These are phyloP conservation scores for Globisporangium abappressorium DNA, from an alignment of 352 stramenopile species.

Conservation along the genomic window DNA sequence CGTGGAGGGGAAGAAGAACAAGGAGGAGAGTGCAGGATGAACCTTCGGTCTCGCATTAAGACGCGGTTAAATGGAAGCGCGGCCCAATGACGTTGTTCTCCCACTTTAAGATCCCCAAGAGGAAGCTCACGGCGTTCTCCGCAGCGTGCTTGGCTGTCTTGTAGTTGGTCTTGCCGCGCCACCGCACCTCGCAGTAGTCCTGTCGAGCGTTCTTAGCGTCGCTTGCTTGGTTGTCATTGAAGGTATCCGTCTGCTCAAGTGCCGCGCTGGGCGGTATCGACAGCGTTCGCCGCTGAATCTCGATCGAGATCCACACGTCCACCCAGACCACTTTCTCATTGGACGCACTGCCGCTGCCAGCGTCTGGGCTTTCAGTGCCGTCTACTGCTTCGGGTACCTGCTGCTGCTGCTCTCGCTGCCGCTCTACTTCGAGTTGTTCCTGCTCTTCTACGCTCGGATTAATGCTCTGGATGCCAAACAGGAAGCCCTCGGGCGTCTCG, in stretches of 20 bases:
- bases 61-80: conserved; percentile 19
- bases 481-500: conserved; percentile 18
- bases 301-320: conserved; percentile 28
- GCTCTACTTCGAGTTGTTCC: background rate
- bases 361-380: background rate
- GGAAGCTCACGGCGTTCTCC: conserved; percentile 20
- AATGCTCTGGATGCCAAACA: conserved; percentile 34
- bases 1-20: background rate
- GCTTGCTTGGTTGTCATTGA: background rate
- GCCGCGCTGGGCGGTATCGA: background rate
- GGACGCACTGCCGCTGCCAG: background rate
- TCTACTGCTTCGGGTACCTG: background rate
- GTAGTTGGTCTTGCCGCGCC: conserved; percentile 23
- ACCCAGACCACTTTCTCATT: conserved; percentile 32
- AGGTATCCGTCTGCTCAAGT: background rate
- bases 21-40: background rate
- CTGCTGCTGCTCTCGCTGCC: background rate
- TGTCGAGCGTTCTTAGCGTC: background rate
- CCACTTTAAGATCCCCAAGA: conserved; percentile 21
- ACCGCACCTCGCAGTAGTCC: conserved; percentile 22
- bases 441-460: conserved; percentile 25
- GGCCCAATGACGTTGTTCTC: conserved; percentile 19
- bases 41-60: conserved; percentile 3
- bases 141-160: conserved; percentile 23
- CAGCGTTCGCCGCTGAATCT: conserved; percentile 20